Conservation (phyloP, 2,329 filamentous ascomycete species). For the Aspergillus tanneri region DNA sequence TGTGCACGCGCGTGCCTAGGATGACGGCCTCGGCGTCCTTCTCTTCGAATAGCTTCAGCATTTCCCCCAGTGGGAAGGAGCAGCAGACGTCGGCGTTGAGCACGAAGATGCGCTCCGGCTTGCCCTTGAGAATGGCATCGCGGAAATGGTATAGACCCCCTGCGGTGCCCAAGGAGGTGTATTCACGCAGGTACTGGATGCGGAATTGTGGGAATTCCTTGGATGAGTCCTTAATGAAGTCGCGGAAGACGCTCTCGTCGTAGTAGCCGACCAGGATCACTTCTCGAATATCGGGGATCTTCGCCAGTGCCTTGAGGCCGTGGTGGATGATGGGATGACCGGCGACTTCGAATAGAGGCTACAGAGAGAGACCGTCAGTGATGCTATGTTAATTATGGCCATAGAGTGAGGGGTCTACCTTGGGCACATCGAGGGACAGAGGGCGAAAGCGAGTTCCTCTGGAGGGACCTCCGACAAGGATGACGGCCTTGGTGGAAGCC, state of each 20-base stretch:
- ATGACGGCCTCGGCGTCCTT: slow-evolving; percentile 97
- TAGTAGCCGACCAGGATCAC: slow-evolving; percentile 99
- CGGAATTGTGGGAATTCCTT: slow-evolving; percentile 82
- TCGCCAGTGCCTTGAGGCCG: slow-evolving; percentile 87
- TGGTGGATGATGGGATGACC: slow-evolving; percentile 98
- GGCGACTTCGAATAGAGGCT: slow-evolving; percentile 97
- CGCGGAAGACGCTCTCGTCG: slow-evolving; percentile 92
- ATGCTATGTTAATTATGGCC: slow-evolving; percentile 1
- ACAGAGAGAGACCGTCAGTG: slow-evolving; percentile 10
- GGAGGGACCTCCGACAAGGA: slow-evolving; percentile 92
- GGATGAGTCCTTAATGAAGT: slow-evolving; percentile 91
- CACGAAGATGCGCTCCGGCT: slow-evolving; percentile 92
- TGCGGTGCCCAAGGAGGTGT: slow-evolving; percentile 91
- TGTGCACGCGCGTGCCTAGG: slow-evolving; percentile 83
- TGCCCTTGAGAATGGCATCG: slow-evolving; percentile 95
- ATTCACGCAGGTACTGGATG: slow-evolving; percentile 96
- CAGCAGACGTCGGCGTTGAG: slow-evolving; percentile 98
- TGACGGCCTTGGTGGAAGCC: slow-evolving; percentile 85
- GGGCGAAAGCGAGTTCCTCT: slow-evolving; percentile 94
- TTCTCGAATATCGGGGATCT: slow-evolving; percentile 88
- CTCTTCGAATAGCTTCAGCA: slow-evolving; percentile 91
- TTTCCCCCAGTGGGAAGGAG: slow-evolving; percentile 92
- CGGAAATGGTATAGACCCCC: slow-evolving; percentile 98
- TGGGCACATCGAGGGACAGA: slow-evolving; percentile 90
- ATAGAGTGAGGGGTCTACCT: slow-evolving; percentile 57